Evolutionary conservation across 1,284 basidiomycete genomes (phyloP).

Genomic region (Ceratobasidium sp.): DNA sequence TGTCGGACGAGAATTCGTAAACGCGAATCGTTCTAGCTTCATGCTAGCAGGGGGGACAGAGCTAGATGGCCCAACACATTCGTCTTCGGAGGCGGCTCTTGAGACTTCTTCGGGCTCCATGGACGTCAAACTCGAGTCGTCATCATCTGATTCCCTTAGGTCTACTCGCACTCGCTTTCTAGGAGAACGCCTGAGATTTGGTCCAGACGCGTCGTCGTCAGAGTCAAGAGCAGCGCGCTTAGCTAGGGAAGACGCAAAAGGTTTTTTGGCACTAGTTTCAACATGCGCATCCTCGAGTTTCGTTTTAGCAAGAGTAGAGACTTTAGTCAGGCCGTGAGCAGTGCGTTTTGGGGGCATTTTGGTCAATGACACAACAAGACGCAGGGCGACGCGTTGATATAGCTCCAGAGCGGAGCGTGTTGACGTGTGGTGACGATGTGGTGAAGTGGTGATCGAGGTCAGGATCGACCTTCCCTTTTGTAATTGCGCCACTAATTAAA

Average conservation of each 20-base stretch:
- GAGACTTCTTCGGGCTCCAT: too few relatives aligned
- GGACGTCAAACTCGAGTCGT: slow-evolving; percentile 5
- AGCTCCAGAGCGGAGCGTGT: neutral
- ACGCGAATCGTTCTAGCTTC: slow-evolving; percentile 8
- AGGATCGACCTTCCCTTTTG: slow-evolving; percentile 19
- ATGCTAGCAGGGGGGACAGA: neutral
- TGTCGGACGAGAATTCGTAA: slow-evolving; percentile 12
- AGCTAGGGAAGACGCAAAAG: neutral
- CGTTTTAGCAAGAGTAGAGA: neutral
- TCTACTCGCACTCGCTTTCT: slow-evolving; percentile 22
- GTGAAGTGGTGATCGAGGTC: slow-evolving; percentile 27
- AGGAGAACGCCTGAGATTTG: slow-evolving; percentile 11
- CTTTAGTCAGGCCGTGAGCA: neutral
- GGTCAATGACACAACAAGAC: neutral
- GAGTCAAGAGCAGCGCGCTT: neutral
- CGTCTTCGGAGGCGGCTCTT: neutral
- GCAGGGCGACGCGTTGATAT: neutral
- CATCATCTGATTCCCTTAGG: neutral
- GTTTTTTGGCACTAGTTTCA: neutral
- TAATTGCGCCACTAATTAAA: slow-evolving; percentile 8
- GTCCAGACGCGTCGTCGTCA: neutral
- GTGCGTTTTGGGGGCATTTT: slow-evolving; percentile 33
- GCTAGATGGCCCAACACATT: neutral
- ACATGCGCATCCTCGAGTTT: slow-evolving; percentile 2
- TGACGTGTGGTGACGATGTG: slow-evolving; percentile 18